Conservation (phyloP, 2,329 filamentous ascomycete species). For the Parascedosporium putredinis region DNA sequence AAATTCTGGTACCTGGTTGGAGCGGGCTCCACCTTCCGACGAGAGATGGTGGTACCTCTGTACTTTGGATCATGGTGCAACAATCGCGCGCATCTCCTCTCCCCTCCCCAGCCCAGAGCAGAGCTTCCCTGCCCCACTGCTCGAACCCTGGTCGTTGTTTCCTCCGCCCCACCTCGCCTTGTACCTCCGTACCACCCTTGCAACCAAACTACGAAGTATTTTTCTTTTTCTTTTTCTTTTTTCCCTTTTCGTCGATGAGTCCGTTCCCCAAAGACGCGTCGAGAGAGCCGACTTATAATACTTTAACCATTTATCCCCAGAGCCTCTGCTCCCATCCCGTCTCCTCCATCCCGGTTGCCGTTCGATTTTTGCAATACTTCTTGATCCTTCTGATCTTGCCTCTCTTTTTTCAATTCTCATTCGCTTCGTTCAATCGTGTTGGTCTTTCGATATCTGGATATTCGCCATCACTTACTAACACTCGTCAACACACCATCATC, state of each 20-base stretch:
- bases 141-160: slow-evolving; percentile 1
- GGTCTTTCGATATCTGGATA: not conserved
- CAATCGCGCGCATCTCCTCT: not conserved
- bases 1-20: not conserved
- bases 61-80: not conserved
- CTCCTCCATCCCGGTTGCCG: not conserved
- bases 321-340: slow-evolving; percentile 1
- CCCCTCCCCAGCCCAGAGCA: not conserved
- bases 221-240: too few species aligned
- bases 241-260: too few species aligned
- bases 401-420: not conserved
- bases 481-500: not conserved
- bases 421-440: not conserved
- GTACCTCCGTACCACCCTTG: not conserved
- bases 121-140: slow-evolving; percentile 1
- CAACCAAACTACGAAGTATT: too few species aligned
- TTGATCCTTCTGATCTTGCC: not conserved
- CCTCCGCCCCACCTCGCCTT: not conserved
- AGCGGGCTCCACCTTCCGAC: not conserved
- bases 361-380: not conserved
- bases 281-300: not conserved
- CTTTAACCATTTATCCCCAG: slow-evolving; percentile 2
- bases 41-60: not conserved
- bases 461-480: not conserved
- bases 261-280: too few species aligned